Base-by-base conservation (phyloP, 2,329 filamentous ascomycete species). In the Tricladium varicosporioides region DNA sequence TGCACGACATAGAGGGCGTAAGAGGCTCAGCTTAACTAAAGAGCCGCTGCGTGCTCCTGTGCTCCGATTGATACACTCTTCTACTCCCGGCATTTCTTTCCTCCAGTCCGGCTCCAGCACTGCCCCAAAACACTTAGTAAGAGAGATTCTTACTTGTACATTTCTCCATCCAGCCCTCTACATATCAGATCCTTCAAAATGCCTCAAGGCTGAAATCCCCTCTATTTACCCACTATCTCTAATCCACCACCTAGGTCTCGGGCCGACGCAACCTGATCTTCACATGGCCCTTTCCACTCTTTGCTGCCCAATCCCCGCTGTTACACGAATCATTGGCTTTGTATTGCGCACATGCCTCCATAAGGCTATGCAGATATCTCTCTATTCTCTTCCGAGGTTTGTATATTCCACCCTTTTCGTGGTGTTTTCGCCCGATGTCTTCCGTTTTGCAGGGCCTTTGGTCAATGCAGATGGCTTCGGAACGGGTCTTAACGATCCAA, bases 201-300 rank as follows among this genome's bases (percentile, higher is more conserved):
- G 33, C 36, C 33, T 48, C 54, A 43, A 44, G 54, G 49, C 54
- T 57, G 54, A 49, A 31, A 5, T 36, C 16, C 19, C 50, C 40
- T 31, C 48, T n/a, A 15, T 40, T 53, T 50, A 33, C 44, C 32
- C 50, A 56, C 45, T 49, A 13, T 10, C 52, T 19, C 32, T 15
- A 9, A 43, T 14, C 18, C 11, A 11, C 31, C 15, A 7, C 44
- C 13, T 16, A 44, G 9, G 36, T 19, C 43, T 53, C 55, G 55
- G 55, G n/a, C 55, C 55, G 55, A 57, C 50, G 48, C 45, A 16
- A 27, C 50, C 40, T 53, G 22, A 49, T 32, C 14, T 50, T 45
- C 51, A 53, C 50, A 53, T 48, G 54, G 44, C n/a, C 16, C 14
- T 9, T 14, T 31, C 33, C 45, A n/a, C 11, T 40, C 36, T n/a